Evolutionary conservation across 257 asterid species (phyloP), one percentile per base, ranked within the genome.

Genomic region (Solanum lycopersicoides): DNA sequence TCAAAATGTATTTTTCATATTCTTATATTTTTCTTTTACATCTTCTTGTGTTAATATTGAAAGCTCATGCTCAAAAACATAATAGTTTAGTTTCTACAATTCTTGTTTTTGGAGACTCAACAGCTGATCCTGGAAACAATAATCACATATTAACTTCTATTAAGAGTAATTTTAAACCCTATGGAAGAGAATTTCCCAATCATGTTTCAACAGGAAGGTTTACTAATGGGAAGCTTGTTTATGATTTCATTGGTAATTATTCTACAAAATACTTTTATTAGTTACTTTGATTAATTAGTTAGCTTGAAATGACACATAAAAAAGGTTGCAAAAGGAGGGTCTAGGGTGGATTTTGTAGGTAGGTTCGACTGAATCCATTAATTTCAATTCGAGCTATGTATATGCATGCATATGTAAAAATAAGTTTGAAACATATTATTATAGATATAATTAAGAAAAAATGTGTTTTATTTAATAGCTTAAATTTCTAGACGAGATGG

Each of bases 61-160:
- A 32, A 72, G 69, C 63, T 69, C 59, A 53, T 71, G 21, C 83
- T 44, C 76, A 74, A 35, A 20, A 18, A 32, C 30, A 65, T 2
- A 77, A 14, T 59, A 66, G 14, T 25, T 77, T 44, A 16, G 90
- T 90, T 80, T 85, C 95, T 0, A 87, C 95, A 12, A 60, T 96
- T 88, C 90, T 95, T 11, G 56, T 94, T 0, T 95, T 96, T 71
- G 99, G 99, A 9, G 99, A 96, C 88, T 96, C 99, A 12, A 94
- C 98, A 9, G 93, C 82, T 6, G 99, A 96, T 77, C 92, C 98
- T 9, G 99, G 99, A 35, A 96, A 96, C 77, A 96, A 96, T 53
- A 93, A 96, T 90, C 90, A 88, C 88, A 89, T 95, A 28, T 3
- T 5, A 0, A 94, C 98, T 42, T 4, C 90, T 8, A 90, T 92